Percentiles rank a stretch among this genome's conserved stretches.
Conservation (phyloP, 179 eudicot species). For the Heliamphora pulchella region DNA sequence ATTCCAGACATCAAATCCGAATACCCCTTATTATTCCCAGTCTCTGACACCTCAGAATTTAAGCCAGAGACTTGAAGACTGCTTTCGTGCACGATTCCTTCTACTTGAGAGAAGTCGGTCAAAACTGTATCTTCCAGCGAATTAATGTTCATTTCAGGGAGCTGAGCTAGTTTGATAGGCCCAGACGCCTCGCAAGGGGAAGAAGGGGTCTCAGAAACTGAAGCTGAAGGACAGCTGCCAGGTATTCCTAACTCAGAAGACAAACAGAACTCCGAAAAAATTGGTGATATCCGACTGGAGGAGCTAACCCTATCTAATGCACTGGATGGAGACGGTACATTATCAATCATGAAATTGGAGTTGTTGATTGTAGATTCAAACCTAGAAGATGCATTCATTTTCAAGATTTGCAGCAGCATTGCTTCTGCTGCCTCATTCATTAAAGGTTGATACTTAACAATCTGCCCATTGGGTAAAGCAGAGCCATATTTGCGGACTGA, state of each 20-base stretch:
- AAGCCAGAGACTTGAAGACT: constrained; percentile 22
- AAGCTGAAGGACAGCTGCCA: constrained; percentile 15
- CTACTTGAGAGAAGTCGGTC: constrained; percentile 22
- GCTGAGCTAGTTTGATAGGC: constrained; percentile 16
- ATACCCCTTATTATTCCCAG: constrained; percentile 23
- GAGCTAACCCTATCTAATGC: constrained; percentile 27
- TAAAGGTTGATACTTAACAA: constrained; percentile 66
- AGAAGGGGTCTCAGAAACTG: constrained; percentile 25
- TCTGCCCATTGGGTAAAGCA: constrained; percentile 61
- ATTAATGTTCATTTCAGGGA: constrained; percentile 22
- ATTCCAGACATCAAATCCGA: constrained; percentile 22
- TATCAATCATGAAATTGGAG: constrained; percentile 25
- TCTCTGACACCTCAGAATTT: constrained; percentile 22
- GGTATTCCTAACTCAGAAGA: constrained; percentile 28
- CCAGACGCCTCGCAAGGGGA: constrained; percentile 18
- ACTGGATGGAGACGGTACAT: constrained; percentile 29
- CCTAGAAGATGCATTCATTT: constrained; percentile 28
- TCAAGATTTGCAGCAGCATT: constrained; percentile 54
- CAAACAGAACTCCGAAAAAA: constrained; percentile 23
- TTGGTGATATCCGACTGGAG: constrained; percentile 25
- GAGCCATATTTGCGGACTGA: constrained; percentile 29
- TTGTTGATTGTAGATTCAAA: constrained; percentile 27
- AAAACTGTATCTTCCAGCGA: constrained; percentile 24
- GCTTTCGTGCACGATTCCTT: constrained; percentile 26
- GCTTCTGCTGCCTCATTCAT: constrained; percentile 54